Percentiles rank a stretch among this genome's conserved stretches.
These are phyloP conservation scores for Geosmithia flava DNA, from an alignment of 2,329 filamentous ascomycete species.

Conservation along the genomic window DNA sequence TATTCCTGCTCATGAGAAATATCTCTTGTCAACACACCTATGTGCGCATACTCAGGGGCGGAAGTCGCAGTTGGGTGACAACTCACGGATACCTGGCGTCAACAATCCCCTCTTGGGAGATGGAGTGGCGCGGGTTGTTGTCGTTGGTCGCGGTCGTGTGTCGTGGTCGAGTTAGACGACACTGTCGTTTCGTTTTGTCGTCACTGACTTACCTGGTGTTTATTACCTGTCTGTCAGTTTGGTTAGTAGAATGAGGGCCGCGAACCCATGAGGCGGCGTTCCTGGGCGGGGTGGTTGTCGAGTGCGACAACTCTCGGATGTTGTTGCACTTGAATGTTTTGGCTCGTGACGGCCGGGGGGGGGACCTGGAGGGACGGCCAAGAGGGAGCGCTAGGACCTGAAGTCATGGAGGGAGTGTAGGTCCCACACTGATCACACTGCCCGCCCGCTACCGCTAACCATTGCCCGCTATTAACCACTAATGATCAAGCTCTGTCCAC, in stretches of 20 bases:
- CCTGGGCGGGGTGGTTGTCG: neutral
- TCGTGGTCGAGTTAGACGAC: neutral
- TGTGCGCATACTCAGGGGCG: no score
- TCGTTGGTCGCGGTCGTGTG: neutral
- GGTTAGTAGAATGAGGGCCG: neutral
- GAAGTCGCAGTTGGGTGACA: neutral
- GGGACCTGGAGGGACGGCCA: no score
- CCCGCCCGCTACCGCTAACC: no score
- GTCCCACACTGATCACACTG: no score
- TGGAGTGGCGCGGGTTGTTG: neutral
- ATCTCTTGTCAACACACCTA: no score
- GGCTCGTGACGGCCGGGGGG: constrained; percentile 9
- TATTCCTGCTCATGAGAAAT: neutral
- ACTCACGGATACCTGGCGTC: neutral
- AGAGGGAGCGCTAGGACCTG: no score
- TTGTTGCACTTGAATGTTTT: constrained; percentile 10
- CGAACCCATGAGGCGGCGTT: constrained; percentile 3
- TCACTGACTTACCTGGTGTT: constrained; percentile 1
- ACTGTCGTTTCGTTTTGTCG: neutral
- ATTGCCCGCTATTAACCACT: no score
- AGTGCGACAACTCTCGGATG: constrained; percentile 1
- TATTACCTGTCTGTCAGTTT: neutral
- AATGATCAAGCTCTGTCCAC: no score
- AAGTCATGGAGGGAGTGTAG: no score
- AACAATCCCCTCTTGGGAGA: neutral